Percentiles rank a stretch among this genome's conserved stretches.
Evolutionary conservation across 2,329 filamentous ascomycete species (phyloP).

Genomic region (Botryotinia globosa): DNA sequence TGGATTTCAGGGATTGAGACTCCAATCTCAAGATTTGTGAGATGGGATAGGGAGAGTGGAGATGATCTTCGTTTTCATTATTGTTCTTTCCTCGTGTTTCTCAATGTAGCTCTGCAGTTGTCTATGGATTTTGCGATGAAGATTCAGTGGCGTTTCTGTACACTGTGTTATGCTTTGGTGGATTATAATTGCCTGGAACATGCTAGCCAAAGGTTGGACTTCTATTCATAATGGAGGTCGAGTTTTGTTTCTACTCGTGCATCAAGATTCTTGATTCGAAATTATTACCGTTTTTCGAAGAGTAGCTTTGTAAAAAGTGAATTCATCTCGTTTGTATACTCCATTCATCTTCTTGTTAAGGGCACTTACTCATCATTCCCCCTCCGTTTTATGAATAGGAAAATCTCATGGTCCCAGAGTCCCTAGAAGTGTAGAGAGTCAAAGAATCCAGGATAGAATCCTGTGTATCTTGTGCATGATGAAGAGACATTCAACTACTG

Average conservation of each 20-base stretch:
- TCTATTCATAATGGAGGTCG: too few relatives aligned
- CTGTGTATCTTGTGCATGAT: not conserved
- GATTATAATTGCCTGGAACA: too few relatives aligned
- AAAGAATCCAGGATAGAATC: not conserved
- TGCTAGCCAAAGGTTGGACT: too few relatives aligned
- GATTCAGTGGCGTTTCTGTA: too few relatives aligned
- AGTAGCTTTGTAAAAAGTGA: not conserved
- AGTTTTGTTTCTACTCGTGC: too few relatives aligned
- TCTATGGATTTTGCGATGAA: not conserved
- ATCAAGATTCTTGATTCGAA: too few relatives aligned
- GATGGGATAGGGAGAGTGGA: too few relatives aligned
- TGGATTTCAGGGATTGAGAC: not conserved
- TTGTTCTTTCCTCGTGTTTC: too few relatives aligned
- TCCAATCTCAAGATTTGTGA: not conserved
- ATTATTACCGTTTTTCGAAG: accelerated
- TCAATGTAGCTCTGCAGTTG: too few relatives aligned
- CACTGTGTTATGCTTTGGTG: not conserved
- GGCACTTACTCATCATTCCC: not conserved
- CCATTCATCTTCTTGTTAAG: not conserved
- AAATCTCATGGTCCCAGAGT: not conserved
- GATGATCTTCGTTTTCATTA: not conserved
- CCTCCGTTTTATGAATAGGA: not conserved
- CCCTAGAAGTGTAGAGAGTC: not conserved
- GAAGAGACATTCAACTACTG: accelerated
- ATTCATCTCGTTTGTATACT: not conserved